These are phyloP conservation scores for Stemphylium lycopersici DNA, from an alignment of 2,329 filamentous ascomycete species.

Conservation along the genomic window DNA sequence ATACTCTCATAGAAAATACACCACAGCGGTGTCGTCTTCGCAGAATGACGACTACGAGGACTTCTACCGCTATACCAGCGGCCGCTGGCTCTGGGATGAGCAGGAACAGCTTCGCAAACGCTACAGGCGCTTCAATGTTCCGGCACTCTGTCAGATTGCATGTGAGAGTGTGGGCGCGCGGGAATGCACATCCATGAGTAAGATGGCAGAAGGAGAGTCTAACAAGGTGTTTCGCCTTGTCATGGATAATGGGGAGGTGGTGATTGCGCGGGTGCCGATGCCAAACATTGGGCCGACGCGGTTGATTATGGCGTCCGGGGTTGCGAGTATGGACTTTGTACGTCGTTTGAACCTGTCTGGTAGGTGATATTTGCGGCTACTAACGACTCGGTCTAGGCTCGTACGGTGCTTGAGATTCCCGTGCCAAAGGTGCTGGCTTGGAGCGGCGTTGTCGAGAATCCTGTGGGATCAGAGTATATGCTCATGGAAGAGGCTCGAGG, in stretches of 20 bases:
- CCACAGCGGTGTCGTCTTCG: too few species aligned
- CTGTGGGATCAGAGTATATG: slow-evolving; percentile 40
- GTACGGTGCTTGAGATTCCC: slow-evolving; percentile 29
- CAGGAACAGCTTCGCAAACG: slow-evolving; percentile 24
- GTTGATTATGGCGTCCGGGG: slow-evolving; percentile 34
- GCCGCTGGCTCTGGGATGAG: slow-evolving; percentile 34
- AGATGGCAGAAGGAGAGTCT: slow-evolving; percentile 32
- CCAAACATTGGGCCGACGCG: slow-evolving; percentile 30
- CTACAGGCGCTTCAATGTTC: slow-evolving; percentile 25
- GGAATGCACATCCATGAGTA: slow-evolving; percentile 21
- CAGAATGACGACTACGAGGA: too few species aligned
- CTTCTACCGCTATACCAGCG: slow-evolving; percentile 24
- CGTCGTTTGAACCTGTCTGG: too few species aligned
- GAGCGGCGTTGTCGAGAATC: slow-evolving; percentile 30
- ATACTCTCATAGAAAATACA: too few species aligned
- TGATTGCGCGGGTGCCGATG: slow-evolving; percentile 35
- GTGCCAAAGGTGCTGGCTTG: slow-evolving; percentile 35
- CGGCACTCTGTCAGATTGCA: slow-evolving; percentile 25
- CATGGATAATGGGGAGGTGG: slow-evolving; percentile 26
- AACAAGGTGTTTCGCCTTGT: slow-evolving; percentile 27
- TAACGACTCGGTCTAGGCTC: not conserved
- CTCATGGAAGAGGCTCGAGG: slow-evolving; percentile 42
- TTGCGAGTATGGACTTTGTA: slow-evolving; percentile 37
- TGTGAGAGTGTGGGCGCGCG: slow-evolving; percentile 20
- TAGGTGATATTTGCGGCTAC: too few species aligned